Evolutionary conservation across 805 yeast genomes (phyloP), one percentile per base, ranked within the genome.

Genomic region (Metschnikowia cubensis): DNA sequence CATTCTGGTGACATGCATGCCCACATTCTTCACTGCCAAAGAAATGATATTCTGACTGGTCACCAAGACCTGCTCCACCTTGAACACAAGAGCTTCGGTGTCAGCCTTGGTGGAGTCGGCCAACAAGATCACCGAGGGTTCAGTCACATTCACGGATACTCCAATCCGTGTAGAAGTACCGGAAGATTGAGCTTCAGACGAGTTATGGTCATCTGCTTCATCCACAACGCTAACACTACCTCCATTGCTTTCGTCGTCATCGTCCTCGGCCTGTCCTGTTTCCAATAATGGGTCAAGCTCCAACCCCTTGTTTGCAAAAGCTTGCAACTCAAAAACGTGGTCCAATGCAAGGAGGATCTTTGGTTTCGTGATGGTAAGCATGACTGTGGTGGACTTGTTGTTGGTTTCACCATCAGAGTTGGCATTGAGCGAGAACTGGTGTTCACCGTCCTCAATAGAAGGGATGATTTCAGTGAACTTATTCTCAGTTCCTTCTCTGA

Each of bases 81-180:
- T 87, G 70, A 94, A 85, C 1, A 92, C 97, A 52, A 92, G 79
- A 0, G 98, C 98, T 59, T 91, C 96, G 0, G 96, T 81, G 52
- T 83, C 76, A 2, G 67, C 63, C 6, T 76, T 72, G 0, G 84
- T 76, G 0, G 96, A 88, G 63, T 92, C 87, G 0, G 96, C 96
- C 39, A 94, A 68, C 31, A 94, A 68, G 17, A 89, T 81, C 17
- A 92, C 73, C 0, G 96, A 88, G 0, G 92, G 83, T 49, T 89
- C 85, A 5, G 83, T 82, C 37, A 94, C 68, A 59, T 87, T 89
- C 35, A 92, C 62, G 1, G 87, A 77, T 53, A 77, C 80, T 0
- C 82, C 83, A 21, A 81, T 42, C 31, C 62, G 59, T 32, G 60
- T 34, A 1, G 35, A n/a, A 1, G 38, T 20, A 15, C 18, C 39